These are phyloP conservation scores for Nepenthes mirabilis DNA, from an alignment of 148 eudicot genomes.

Conservation along the genomic window DNA sequence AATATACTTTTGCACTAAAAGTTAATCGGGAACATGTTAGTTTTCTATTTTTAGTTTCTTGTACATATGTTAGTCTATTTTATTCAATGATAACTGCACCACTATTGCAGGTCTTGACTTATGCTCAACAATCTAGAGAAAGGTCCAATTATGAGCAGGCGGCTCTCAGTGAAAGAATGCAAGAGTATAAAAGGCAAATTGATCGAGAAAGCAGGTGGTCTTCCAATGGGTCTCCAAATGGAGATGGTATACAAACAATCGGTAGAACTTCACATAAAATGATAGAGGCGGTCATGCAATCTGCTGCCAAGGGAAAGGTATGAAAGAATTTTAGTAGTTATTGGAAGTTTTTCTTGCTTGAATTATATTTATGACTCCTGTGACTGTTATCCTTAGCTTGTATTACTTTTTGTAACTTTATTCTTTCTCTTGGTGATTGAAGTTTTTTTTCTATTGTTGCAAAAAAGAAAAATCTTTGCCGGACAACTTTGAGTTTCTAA, in stretches of 20 bases:
- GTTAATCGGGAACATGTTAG: neutral
- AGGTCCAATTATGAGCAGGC: constrained; percentile 93
- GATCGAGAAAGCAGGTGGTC: constrained; percentile 87
- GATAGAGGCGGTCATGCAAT: constrained; percentile 97
- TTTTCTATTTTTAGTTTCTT: neutral
- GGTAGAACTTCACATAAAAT: constrained; percentile 97
- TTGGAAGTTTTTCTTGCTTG: neutral
- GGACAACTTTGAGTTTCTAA: neutral
- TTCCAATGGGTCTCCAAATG: constrained; percentile 86
- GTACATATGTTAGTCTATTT: neutral
- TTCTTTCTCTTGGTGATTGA: neutral
- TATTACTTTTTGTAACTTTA: neutral
- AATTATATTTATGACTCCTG: neutral
- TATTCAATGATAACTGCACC: neutral
- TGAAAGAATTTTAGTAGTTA: neutral
- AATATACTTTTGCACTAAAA: no score
- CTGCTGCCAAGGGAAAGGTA: constrained; percentile 93
- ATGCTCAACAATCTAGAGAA: constrained; percentile 92
- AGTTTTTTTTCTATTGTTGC: neutral
- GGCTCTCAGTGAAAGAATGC: constrained; percentile 90
- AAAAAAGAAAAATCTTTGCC: neutral
- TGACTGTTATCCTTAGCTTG: no score
- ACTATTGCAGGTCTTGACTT: constrained; percentile 66
- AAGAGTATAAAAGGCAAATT: constrained; percentile 85
- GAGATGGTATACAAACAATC: constrained; percentile 89